phyloP scores from a whole-genome alignment of 169 alveolate species.

The Miamiensis avidus region DNA sequence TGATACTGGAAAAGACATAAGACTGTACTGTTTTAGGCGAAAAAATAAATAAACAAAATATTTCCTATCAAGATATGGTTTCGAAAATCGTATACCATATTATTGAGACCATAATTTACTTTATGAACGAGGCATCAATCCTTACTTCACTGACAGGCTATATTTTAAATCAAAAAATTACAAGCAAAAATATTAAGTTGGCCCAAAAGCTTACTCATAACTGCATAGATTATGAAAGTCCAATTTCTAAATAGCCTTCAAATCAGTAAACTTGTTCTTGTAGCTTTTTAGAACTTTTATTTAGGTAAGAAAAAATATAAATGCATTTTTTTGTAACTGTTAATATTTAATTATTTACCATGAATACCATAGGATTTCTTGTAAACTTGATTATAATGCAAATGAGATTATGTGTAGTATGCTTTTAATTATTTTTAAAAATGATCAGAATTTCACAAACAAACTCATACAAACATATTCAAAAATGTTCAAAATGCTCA shows the following conservation, averaged over 20 bases:
- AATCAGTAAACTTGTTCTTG: not conserved
- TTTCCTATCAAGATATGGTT: too few species aligned
- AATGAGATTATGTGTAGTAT: not conserved
- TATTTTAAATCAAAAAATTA: too few species aligned
- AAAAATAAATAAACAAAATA: too few species aligned
- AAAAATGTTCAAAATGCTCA: not conserved
- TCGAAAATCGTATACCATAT: not conserved
- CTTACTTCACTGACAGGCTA: not conserved
- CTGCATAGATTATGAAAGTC: not conserved
- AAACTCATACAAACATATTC: conserved; percentile 1
- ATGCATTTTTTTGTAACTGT: too few species aligned
- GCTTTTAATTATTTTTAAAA: too few species aligned
- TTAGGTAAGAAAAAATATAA: not conserved
- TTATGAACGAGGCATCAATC: not conserved
- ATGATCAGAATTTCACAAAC: not conserved
- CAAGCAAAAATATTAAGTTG: too few species aligned
- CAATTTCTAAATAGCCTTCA: not conserved
- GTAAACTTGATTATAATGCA: not conserved
- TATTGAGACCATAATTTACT: not conserved
- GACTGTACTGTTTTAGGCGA: not conserved
- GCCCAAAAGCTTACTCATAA: not conserved
- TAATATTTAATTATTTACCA: too few species aligned
- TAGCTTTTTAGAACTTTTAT: not conserved
- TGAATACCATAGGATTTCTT: not conserved
- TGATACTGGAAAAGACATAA: not conserved